Conservation (phyloP, 352 stramenopile genomes). For the Phytophthora citricola region DNA sequence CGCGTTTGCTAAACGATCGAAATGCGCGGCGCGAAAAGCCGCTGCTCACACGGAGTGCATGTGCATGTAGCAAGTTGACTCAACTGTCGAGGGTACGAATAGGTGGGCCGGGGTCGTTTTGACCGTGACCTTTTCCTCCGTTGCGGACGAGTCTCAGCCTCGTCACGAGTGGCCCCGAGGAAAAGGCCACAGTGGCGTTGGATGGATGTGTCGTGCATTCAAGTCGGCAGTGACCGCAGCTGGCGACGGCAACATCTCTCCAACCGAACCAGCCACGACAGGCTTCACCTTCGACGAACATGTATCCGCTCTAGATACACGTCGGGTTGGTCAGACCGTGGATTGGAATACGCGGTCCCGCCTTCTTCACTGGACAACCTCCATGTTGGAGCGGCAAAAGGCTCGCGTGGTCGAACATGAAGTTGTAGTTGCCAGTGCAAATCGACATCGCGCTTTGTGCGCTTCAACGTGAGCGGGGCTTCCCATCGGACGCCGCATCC, state of each 20-base stretch:
- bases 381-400: background rate
- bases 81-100: slow-evolving; percentile 1
- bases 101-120: background rate
- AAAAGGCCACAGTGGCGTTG: background rate
- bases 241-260: slow-evolving; percentile 21
- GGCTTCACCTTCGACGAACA: slow-evolving; percentile 31
- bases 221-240: slow-evolving; percentile 5
- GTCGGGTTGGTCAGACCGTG: slow-evolving; percentile 10
- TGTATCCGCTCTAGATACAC: background rate
- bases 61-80: slow-evolving; percentile 1
- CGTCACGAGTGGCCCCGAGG: background rate
- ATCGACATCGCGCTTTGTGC: background rate
- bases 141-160: background rate
- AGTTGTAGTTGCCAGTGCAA: slow-evolving; percentile 6
- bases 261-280: slow-evolving; percentile 27
- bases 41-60: background rate
- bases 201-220: slow-evolving; percentile 34
- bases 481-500: slow-evolving; percentile 28
- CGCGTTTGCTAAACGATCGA: background rate
- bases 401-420: background rate
- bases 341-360: background rate
- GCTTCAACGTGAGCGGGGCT: slow-evolving; percentile 24
- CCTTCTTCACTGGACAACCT: slow-evolving; percentile 4
- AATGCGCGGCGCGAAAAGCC: background rate
- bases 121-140: slow-evolving; percentile 9